Conservation (phyloP, 2,329 filamentous ascomycete species). For the Alternaria consortialis region DNA sequence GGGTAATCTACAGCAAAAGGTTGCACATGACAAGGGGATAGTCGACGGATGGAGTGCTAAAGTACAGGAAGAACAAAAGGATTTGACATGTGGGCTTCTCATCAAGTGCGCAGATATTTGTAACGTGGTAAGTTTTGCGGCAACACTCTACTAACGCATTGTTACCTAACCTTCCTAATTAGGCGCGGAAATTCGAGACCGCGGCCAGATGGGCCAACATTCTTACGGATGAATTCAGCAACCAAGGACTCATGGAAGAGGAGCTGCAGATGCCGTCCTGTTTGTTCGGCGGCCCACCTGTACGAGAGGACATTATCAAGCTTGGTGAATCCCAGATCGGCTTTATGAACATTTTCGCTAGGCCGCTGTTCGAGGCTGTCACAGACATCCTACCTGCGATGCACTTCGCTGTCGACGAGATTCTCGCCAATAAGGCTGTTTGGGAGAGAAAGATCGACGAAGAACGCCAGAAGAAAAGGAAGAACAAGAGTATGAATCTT, state of each 20-base stretch:
- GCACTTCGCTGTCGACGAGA: slow-evolving; percentile 83
- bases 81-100: slow-evolving; percentile 85
- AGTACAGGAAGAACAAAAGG: slow-evolving; percentile 77
- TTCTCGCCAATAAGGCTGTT: slow-evolving; percentile 76
- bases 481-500: slow-evolving; percentile 35
- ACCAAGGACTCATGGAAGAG: slow-evolving; percentile 90
- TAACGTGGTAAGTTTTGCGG: slow-evolving; percentile 81
- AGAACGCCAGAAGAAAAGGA: slow-evolving; percentile 64
- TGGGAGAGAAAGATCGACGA: slow-evolving; percentile 75
- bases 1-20: slow-evolving; percentile 79
- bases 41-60: slow-evolving; percentile 80
- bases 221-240: slow-evolving; percentile 92
- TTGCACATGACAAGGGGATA: slow-evolving; percentile 69
- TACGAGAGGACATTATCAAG: slow-evolving; percentile 83
- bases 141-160: not conserved
- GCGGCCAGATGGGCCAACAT: slow-evolving; percentile 91
- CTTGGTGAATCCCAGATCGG: slow-evolving; percentile 88
- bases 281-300: slow-evolving; percentile 79
- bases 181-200: slow-evolving; percentile 84
- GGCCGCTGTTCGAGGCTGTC: slow-evolving; percentile 88
- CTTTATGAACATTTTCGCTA: slow-evolving; percentile 96
- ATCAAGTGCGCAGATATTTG: slow-evolving; percentile 99
- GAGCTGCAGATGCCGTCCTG: slow-evolving; percentile 89
- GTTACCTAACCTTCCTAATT: slow-evolving; percentile 18
- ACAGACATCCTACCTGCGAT: slow-evolving; percentile 86